Evolutionary conservation across 805 yeast genomes (phyloP).

Genomic region (Zygosaccharomyces pseudorouxii): DNA sequence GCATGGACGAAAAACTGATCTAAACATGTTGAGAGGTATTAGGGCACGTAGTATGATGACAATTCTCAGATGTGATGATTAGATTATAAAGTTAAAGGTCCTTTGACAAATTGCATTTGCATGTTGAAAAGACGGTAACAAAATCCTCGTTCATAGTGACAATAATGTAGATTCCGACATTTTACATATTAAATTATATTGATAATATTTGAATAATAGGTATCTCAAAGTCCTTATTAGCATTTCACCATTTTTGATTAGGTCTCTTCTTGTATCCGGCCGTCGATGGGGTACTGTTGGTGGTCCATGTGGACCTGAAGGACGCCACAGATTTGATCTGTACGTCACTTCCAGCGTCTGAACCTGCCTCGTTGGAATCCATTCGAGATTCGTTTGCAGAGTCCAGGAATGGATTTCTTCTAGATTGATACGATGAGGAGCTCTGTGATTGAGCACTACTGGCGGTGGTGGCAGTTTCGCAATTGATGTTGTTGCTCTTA

Average conservation of each 20-base stretch:
- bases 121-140: background rate
- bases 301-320: background rate
- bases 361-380: background rate
- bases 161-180: background rate
- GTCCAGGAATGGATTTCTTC: constrained; percentile 2
- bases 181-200: background rate
- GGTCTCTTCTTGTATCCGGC: constrained; percentile 1
- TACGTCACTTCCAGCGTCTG: constrained; percentile 2
- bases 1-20: constrained; percentile 42
- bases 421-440: constrained; percentile 2
- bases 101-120: background rate
- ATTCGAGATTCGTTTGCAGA: background rate
- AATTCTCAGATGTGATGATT: background rate
- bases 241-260: background rate
- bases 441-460: constrained; percentile 5
- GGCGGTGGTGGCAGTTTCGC: constrained; percentile 9
- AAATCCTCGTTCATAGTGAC: background rate
- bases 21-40: constrained; percentile 41
- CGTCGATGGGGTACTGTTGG: background rate
- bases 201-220: background rate
- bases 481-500: constrained; percentile 29
- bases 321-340: background rate
- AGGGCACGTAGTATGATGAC: background rate
- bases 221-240: background rate
- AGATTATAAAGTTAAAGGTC: background rate